These are phyloP conservation scores for Triticum aestivum DNA, from an alignment of 176 grass and related monocot species.

Conservation along the genomic window IWGSC_CS_RefSeq_v2.1 NC_057810.1:669801335-669801834, in stretches of 20 bases:
- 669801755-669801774: constrained; percentile 46
- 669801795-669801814: constrained; percentile 68
- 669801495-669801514: constrained; percentile 75
- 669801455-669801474: constrained; percentile 14
- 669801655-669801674: constrained; percentile 71
- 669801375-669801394: constrained; percentile 62
- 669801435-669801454: background rate
- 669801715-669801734: constrained; percentile 55
- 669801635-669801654: constrained; percentile 85
- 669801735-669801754: constrained; percentile 45
- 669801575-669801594: constrained; percentile 97
- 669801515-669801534: constrained; percentile 91
- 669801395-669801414: constrained; percentile 78
- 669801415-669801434: constrained; percentile 68
- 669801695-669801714: constrained; percentile 55
- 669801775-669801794: constrained; percentile 54
- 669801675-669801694: constrained; percentile 60
- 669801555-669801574: constrained; percentile 88
- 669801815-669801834: constrained; percentile 57
- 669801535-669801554: constrained; percentile 81
- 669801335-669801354: constrained; percentile 63
- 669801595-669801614: constrained; percentile 93
- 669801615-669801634: constrained; percentile 90
- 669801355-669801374: constrained; percentile 71
- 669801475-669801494: constrained; percentile 64